These are phyloP conservation scores for Pneumocystis sp. DNA, from an alignment of 1,139 yeast genomes.

Conservation along the genomic window DNA sequence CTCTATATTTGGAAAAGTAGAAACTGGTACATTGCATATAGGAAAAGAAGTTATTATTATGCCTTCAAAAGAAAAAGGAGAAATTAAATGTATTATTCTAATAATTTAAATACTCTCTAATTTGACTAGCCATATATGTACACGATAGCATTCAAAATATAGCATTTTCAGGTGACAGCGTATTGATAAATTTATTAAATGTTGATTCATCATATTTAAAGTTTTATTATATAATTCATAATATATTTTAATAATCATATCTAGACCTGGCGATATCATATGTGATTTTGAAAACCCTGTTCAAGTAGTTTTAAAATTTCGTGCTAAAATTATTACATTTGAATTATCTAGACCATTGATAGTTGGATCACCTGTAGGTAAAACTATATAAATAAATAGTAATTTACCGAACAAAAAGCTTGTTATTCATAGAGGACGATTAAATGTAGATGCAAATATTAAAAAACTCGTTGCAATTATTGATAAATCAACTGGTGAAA, in stretches of 20 bases:
- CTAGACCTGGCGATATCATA: constrained; percentile 58
- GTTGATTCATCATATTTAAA: constrained; percentile 35
- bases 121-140: constrained; percentile 5
- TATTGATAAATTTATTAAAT: constrained; percentile 42
- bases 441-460: constrained; percentile 61
- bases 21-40: constrained; percentile 58
- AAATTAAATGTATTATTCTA: constrained; percentile 31
- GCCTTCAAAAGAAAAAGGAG: constrained; percentile 34
- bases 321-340: constrained; percentile 48
- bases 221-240: neutral
- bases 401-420: constrained; percentile 38
- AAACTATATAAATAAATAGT: neutral
- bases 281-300: constrained; percentile 38
- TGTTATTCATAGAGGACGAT: constrained; percentile 67
- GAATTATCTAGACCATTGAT: constrained; percentile 53
- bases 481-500: constrained; percentile 31
- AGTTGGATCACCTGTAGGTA: constrained; percentile 34
- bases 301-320: constrained; percentile 37
- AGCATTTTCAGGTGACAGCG: constrained; percentile 61
- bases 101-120: constrained; percentile 17
- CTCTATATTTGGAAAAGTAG: constrained; percentile 53
- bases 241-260: neutral
- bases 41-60: constrained; percentile 55
- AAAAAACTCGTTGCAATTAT: constrained; percentile 39
- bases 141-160: constrained; percentile 19